These are phyloP conservation scores for Corynascus novoguineensis DNA, from an alignment of 495 filamentous ascomycete species.

Conservation along the genomic window DNA sequence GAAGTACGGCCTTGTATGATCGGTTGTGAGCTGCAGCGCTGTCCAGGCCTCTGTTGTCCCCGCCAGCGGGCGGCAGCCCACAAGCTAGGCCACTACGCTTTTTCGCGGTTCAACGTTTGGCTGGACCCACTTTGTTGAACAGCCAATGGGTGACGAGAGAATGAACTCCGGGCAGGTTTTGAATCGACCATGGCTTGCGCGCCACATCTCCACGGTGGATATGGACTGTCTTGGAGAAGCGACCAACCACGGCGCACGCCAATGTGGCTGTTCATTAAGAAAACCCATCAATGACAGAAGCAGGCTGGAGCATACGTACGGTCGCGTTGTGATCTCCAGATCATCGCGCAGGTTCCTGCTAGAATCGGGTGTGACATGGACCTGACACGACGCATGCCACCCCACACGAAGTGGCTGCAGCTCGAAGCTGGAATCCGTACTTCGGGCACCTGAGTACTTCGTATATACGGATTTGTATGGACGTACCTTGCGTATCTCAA, in stretches of 20 bases:
- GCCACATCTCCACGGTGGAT: neutral
- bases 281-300: neutral
- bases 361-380: no score
- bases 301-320: slow-evolving; percentile 4
- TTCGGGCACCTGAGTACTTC: no score
- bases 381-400: no score
- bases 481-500: no score
- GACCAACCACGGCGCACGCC: neutral
- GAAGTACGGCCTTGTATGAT: neutral
- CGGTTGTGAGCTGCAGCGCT: neutral
- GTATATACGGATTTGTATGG: no score
- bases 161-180: neutral
- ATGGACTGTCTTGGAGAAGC: neutral
- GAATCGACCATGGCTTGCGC: neutral
- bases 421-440: no score
- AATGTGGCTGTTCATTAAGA: slow-evolving; percentile 1
- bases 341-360: no score
- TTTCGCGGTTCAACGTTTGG: neutral
- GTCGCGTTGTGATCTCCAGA: neutral
- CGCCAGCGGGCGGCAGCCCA: neutral
- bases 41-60: neutral
- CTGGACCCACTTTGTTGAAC: neutral
- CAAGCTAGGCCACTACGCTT: neutral
- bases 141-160: no score
- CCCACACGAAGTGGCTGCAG: no score